These are phyloP conservation scores for Exophiala sp. DNA, from an alignment of 2,329 filamentous ascomycete species.

Conservation along the genomic window DNA sequence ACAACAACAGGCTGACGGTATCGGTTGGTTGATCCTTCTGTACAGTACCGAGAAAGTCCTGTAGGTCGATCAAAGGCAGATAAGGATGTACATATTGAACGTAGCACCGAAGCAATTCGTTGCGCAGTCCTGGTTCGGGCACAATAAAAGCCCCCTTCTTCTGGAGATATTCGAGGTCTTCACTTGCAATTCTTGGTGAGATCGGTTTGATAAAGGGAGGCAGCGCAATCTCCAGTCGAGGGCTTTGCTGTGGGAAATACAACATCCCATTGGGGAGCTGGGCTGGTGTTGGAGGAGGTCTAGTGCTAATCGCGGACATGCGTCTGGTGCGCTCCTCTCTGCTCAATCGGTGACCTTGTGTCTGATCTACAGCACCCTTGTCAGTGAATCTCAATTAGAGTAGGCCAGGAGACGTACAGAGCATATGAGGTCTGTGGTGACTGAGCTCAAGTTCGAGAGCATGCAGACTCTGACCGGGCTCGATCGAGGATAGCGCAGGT, in stretches of 20 bases:
- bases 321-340: conserved; percentile 45
- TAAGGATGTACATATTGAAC: conserved; percentile 89
- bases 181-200: conserved; percentile 69
- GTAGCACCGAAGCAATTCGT: conserved; percentile 76
- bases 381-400: conserved; percentile 6
- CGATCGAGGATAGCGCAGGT: neutral
- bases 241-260: conserved; percentile 49
- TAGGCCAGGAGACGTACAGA: conserved; percentile 50
- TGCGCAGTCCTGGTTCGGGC: conserved; percentile 67
- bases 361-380: conserved; percentile 43
- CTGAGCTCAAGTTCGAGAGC: conserved; percentile 46
- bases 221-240: conserved; percentile 46
- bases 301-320: conserved; percentile 41
- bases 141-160: conserved; percentile 81
- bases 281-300: conserved; percentile 37
- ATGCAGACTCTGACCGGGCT: conserved; percentile 3
- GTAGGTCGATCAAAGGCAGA: conserved; percentile 77
- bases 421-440: conserved; percentile 60
- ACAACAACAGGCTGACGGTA: conserved; percentile 78
- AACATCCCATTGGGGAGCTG: conserved; percentile 29
- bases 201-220: conserved; percentile 75
- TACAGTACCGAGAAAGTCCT: conserved; percentile 57
- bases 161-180: conserved; percentile 79
- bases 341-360: conserved; percentile 43
- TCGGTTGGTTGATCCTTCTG: conserved; percentile 65